phyloP scores from a whole-genome alignment of 345 rosid genomes.

The Clarkia xantiana region DNA sequence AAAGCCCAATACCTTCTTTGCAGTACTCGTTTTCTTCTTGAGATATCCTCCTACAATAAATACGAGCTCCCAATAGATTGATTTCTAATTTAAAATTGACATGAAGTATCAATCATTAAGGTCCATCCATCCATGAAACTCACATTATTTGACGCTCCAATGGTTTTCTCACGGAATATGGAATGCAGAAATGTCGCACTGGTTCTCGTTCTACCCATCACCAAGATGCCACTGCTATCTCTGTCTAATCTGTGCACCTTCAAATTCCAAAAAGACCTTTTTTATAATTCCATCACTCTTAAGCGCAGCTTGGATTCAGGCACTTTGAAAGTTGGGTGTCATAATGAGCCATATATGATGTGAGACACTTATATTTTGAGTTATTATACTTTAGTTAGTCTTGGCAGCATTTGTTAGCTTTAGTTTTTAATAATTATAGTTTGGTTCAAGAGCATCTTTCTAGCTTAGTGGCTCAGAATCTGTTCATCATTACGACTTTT shows the following conservation, averaged over 20 bases:
- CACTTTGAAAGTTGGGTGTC: too few species aligned
- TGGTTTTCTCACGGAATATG: constrained; percentile 77
- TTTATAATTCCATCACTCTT: neutral
- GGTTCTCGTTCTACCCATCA: constrained; percentile 80
- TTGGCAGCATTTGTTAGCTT: too few species aligned
- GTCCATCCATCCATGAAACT: neutral
- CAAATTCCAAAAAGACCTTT: constrained; percentile 4
- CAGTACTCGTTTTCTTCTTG: constrained; percentile 30
- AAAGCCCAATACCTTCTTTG: constrained; percentile 75
- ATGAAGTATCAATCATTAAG: neutral
- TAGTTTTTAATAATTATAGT: too few species aligned
- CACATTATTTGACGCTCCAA: constrained; percentile 50
- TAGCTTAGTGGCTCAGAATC: too few species aligned
- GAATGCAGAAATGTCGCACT: constrained; percentile 72
- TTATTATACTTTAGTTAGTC: too few species aligned
- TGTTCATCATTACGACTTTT: too few species aligned
- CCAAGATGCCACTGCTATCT: constrained; percentile 89
- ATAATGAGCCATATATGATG: too few species aligned
- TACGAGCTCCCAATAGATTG: neutral
- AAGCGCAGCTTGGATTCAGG: neutral
- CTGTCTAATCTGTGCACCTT: constrained; percentile 94
- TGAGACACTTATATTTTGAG: too few species aligned
- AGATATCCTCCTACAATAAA: constrained; percentile 26
- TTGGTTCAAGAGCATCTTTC: too few species aligned
- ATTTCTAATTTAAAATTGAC: too few species aligned